Evolutionary conservation across 768 basidiomycete species (phyloP).

Genomic region (Suillus hirtellus): DNA sequence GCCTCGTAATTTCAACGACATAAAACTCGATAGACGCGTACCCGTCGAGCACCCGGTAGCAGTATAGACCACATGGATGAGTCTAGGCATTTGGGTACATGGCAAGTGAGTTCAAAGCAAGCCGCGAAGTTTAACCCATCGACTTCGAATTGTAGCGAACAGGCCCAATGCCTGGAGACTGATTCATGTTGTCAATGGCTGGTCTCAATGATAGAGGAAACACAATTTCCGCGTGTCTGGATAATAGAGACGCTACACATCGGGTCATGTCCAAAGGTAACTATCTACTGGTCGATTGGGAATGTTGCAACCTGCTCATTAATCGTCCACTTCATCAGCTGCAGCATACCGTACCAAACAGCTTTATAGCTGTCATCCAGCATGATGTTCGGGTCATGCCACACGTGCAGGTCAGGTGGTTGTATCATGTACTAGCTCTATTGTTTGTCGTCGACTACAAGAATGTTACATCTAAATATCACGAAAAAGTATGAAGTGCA

Average conservation of each 20-base stretch:
- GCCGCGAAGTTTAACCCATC: too few relatives aligned
- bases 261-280: conserved; percentile 60
- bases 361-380: conserved; percentile 56
- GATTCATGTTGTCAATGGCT: too few relatives aligned
- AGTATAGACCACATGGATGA: not conserved
- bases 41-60: not conserved
- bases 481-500: not conserved
- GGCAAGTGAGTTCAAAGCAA: too few relatives aligned
- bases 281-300: conserved; percentile 60
- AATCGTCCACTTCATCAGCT: conserved; percentile 56
- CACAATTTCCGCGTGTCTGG: conserved; percentile 64
- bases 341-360: conserved; percentile 56
- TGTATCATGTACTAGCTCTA: not conserved
- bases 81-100: not conserved
- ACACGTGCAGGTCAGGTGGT: too few relatives aligned
- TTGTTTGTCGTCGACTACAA: not conserved
- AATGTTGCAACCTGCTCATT: conserved; percentile 58
- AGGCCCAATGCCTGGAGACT: too few relatives aligned
- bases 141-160: too few relatives aligned
- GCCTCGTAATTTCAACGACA: not conserved
- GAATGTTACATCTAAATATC: not conserved
- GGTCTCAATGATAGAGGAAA: too few relatives aligned
- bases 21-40: not conserved
- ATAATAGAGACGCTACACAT: conserved; percentile 67
- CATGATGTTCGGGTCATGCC: too few relatives aligned